Base-by-base conservation (phyloP, 805 yeast genomes). In the Kodamaea hsintzibuensis region DNA sequence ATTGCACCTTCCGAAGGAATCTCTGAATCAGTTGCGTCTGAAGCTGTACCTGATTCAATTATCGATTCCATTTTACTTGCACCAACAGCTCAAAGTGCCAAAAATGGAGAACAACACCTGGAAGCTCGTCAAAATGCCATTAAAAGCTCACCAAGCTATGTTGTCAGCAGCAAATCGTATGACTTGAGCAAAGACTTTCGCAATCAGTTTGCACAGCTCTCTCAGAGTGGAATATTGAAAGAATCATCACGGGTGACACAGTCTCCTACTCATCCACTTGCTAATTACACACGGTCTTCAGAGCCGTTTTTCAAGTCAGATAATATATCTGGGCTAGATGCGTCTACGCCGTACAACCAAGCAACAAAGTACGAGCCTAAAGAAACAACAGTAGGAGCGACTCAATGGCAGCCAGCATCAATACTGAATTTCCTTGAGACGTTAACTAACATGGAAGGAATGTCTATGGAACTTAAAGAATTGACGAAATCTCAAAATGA, bases 401-500 rank as follows among this genome's bases (percentile, higher is more conserved):
- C 25, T 22, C 43, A 42, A 14, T 60, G 63, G 65, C 33, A 45
- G 13, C 56, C 57, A 6, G 45, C 53, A 10, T 49, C 60, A n/a
- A 35, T 58, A 4, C 22, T 50, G 27, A 46, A 47, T 12, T 50
- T 62, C 7, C 27, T 57, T 10, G 66, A 62, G 27, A 56, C 55
- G 4, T 46, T 71, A 9, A 50, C 50, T 35, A 65, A 64, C 50
- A 66, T 77, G 61, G 73, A 71, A 54, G 69, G 69, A 2, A 69
- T 79, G 3, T 67, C 76, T 3, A 63, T 64, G 14, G 76, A 67
- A 47, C 62, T 77, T 17, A 63, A 66, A 40, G 61, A 63, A 18
- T 57, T 77, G n/a, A 60, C 75, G 1, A 62, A 69, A 7, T 68
- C 78, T 0, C 66, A 65, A 7, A 74, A 73, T 56, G 74, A 76